Base-by-base conservation (phyloP, 371 early-diverging fungal genomes). In the Nematocida major region DNA sequence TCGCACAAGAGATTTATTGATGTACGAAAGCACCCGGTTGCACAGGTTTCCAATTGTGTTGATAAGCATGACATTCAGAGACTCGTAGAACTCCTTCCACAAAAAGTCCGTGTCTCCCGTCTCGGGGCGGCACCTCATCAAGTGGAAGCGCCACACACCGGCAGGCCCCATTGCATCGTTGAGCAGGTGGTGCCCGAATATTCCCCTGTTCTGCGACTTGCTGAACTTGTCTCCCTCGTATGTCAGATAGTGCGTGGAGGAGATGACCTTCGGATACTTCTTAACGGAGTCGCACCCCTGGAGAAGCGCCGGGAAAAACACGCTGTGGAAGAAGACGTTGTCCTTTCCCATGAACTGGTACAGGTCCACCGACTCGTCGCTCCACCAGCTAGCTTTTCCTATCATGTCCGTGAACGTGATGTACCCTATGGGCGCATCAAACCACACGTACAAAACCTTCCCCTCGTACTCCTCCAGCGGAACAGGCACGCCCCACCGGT, bases 331-430 rank as follows among this genome's bases (percentile, higher is more conserved):
- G 42, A 95, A 93, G 13, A 97, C 96, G 79, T 99, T 99, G 85
- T 99, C 99, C 86, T 99, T 99, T 82, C 99, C 99, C 99, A 99
- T 98, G 84, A 99, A 99, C 86, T 95, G 93, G 86, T 92, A 93
- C 79, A 96, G 87, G 82, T 92, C 87, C 34, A 54, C 57, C 13
- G n/a, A 7, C 3, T 26, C 3, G 1, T 79, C 70, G 9, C 36
- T 49, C 76, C 76, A 73, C 65, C 62, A 63, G 32, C 2, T 22
- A 2, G 20, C 20, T 26, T 49, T 49, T 18, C 76, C 76, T 2
- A 45, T 40, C 11, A 66, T 24, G 30, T 79, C 79, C 36, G 77
- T 34, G 77, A 84, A 83, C 13, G 85, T 73, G 38, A 85, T 77
- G 61, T 85, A 87, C 78, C 97, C 97, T 66, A 97, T 93, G 54